These are phyloP conservation scores for Penicillium psychrosexuale DNA, from an alignment of 2,329 filamentous ascomycete species.

Conservation along the genomic window DNA sequence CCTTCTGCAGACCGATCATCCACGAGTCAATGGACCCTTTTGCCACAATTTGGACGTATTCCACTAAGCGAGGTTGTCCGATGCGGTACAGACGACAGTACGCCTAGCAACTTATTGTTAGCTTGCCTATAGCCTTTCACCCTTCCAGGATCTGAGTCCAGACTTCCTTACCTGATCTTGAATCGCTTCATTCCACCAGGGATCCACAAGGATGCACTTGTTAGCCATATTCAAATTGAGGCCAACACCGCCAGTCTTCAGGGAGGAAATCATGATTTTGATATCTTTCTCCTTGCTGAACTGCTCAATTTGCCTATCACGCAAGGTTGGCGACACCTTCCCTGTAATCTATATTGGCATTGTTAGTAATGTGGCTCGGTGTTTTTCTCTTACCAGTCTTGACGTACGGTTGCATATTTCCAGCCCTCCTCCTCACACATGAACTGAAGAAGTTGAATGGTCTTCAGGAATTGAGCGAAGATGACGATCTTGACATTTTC, in stretches of 20 bases:
- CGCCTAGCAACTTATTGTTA: background rate
- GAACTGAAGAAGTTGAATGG: slow-evolving; percentile 50
- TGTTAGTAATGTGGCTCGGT: background rate
- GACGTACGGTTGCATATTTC: background rate
- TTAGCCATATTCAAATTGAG: slow-evolving; percentile 1
- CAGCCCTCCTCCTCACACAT: slow-evolving; percentile 49
- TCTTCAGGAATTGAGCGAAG: slow-evolving; percentile 58
- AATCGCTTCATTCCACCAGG: slow-evolving; percentile 5
- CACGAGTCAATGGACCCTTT: background rate
- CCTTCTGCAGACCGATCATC: background rate
- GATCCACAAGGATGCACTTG: slow-evolving; percentile 7
- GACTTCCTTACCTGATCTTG: slow-evolving; percentile 1
- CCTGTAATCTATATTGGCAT: background rate
- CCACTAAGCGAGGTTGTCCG: background rate
- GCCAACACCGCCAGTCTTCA: slow-evolving; percentile 1
- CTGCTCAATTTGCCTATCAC: background rate
- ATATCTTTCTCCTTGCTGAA: background rate
- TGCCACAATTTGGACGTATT: background rate
- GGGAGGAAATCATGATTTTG: background rate
- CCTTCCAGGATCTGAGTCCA: no score
- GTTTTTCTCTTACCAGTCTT: background rate
- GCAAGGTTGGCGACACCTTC: background rate
- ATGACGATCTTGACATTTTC: slow-evolving; percentile 55
- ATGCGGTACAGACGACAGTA: slow-evolving; percentile 2
- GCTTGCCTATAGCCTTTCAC: background rate